Base-by-base conservation (phyloP, 192 early-diverging fungal species). In the Podila epigama region DNA sequence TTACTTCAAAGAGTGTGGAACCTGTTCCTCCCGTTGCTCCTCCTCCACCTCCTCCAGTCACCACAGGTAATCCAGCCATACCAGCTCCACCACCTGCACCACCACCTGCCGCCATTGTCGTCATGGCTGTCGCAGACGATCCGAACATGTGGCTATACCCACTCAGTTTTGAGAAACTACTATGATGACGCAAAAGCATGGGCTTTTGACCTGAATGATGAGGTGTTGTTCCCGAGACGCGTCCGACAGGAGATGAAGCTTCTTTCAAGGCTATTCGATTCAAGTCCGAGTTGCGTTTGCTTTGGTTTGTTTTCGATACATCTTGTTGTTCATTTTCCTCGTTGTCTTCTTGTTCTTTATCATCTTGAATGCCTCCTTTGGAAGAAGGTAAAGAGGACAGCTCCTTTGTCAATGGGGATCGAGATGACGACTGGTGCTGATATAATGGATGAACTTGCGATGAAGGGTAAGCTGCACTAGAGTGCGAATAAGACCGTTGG, bases 1-100 rank as follows among this genome's bases (percentile, higher is more conserved):
- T 61, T 0, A 69, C 57, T 16, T 69, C 68, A 39, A 60, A 58
- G 3, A 69, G 34, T 3, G 39, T 62, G 29, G 39, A 42, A 28
- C 4, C 9, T n/a, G n/a, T n/a, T n/a, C n/a, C n/a, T n/a, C n/a
- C n/a, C n/a, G n/a, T n/a, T n/a, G n/a, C n/a, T n/a, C n/a, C n/a
- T n/a, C n/a, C n/a, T n/a, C n/a, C n/a, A n/a, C n/a, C 28, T 31
- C 51, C 22, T 53, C 42, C 42, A 44, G 4, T 44, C 18, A 44
- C 18, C 18, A 6, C 18, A 44, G 42, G 42, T 4, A 44, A 20
- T 7, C 42, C 42, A 6, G 13, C 16, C 16, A 3, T 44, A 20
- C 42, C n/a, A 18, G 44, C n/a, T 48, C 44, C 44, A 48, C n/a
- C n/a, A n/a, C n/a, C n/a, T n/a, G n/a, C n/a, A n/a, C n/a, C n/a